Conservation (phyloP, 2,329 filamentous ascomycete genomes). For the Mycosphaerelloides madeirae region DNA sequence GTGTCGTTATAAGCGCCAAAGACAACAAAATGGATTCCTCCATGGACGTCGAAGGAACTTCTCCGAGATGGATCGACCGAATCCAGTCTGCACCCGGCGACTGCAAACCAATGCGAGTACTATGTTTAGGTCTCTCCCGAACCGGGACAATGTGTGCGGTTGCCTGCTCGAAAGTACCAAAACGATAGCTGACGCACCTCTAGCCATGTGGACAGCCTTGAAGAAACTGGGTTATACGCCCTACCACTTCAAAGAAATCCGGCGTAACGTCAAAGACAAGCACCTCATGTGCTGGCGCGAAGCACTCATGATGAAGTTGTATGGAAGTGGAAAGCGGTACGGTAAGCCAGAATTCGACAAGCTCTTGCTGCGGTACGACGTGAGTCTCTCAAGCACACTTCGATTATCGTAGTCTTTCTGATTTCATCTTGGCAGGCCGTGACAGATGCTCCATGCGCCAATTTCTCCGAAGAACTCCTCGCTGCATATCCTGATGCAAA, state of each 20-base stretch:
- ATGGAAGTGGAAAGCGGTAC: conserved; percentile 6
- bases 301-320: conserved; percentile 7
- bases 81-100: neutral
- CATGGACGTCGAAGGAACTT: too few relatives aligned
- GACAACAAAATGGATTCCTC: too few relatives aligned
- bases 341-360: conserved; percentile 4
- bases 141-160: conserved; percentile 11
- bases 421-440: too few relatives aligned
- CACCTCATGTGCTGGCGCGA: conserved; percentile 10
- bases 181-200: too few relatives aligned
- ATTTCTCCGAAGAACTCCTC: conserved; percentile 30
- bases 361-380: conserved; percentile 7
- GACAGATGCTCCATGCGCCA: conserved; percentile 4
- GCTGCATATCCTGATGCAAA: conserved; percentile 63
- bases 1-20: too few relatives aligned
- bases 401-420: too few relatives aligned
- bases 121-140: conserved; percentile 11
- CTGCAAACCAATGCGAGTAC: conserved; percentile 7
- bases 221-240: conserved; percentile 6
- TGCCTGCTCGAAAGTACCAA: neutral
- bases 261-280: conserved; percentile 3
- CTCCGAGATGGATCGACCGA: conserved; percentile 9
- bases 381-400: too few relatives aligned
- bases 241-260: conserved; percentile 11
- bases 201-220: conserved; percentile 7